These are phyloP conservation scores for Cladophialophora yegresii DNA, from an alignment of 2,329 filamentous ascomycete species.

Conservation along the genomic window DNA sequence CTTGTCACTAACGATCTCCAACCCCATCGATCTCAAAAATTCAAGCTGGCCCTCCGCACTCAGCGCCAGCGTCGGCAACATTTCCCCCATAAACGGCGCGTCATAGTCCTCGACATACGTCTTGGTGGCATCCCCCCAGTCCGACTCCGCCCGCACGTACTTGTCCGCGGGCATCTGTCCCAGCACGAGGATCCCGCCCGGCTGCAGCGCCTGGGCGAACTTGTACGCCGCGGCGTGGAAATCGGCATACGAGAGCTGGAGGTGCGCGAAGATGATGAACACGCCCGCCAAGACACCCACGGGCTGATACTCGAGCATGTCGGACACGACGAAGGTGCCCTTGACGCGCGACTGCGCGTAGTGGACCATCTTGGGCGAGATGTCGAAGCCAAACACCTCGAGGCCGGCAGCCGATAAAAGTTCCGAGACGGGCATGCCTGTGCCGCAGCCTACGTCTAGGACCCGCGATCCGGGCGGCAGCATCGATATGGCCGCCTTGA, in stretches of 20 bases:
- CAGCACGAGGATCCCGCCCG: conserved; percentile 37
- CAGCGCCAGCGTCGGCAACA: conserved; percentile 34
- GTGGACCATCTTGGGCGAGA: conserved; percentile 40
- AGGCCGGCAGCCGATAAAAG: conserved; percentile 38
- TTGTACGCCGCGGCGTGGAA: conserved; percentile 37
- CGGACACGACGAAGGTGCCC: conserved; percentile 35
- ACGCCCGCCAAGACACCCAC: conserved; percentile 36
- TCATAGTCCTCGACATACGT: conserved; percentile 36
- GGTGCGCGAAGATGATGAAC: conserved; percentile 40
- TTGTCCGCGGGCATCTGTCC: conserved; percentile 38
- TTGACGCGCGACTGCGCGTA: conserved; percentile 32
- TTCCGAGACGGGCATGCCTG: conserved; percentile 39
- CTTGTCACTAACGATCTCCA: conserved; percentile 35
- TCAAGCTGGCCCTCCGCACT: conserved; percentile 33
- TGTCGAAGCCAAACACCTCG: conserved; percentile 38
- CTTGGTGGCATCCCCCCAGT: conserved; percentile 34
- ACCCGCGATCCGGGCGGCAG: conserved; percentile 28
- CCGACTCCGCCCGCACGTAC: conserved; percentile 31
- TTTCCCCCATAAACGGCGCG: conserved; percentile 36
- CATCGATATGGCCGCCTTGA: conserved; percentile 30
- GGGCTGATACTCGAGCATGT: conserved; percentile 38
- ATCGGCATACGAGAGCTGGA: conserved; percentile 37
- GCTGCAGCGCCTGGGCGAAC: conserved; percentile 35
- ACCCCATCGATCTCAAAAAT: conserved; percentile 34
- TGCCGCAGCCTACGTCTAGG: conserved; percentile 42